A percentile compares a stretch with the other conserved stretches of the same genome.
These are phyloP conservation scores for Oryza meridionalis DNA, from an alignment of 176 grass and related monocot species.

Conservation along the genomic window DNA sequence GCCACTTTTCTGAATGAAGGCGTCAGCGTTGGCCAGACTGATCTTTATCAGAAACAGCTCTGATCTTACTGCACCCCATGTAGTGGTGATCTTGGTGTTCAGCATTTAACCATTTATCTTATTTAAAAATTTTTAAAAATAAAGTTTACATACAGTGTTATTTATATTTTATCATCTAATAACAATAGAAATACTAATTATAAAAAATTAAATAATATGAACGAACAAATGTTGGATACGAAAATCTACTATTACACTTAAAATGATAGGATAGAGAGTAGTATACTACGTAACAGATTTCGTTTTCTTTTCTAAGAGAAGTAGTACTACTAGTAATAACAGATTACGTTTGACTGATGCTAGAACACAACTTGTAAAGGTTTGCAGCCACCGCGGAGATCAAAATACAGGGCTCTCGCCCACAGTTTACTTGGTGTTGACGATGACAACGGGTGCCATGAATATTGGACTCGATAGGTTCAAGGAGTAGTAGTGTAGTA, in stretches of 20 bases:
- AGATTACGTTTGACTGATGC: background rate
- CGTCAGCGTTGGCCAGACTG: background rate
- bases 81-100: no score
- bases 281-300: background rate
- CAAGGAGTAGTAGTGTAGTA: background rate
- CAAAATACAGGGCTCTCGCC: constrained; percentile 4
- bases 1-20: background rate
- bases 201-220: no score
- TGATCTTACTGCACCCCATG: background rate
- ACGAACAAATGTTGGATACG: no score
- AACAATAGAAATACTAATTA: no score
- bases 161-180: no score
- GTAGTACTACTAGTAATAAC: background rate
- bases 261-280: no score
- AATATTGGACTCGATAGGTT: constrained; percentile 20
- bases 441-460: background rate
- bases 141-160: no score
- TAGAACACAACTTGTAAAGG: background rate
- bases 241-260: no score
- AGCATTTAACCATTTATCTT: no score
- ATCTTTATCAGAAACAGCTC: background rate
- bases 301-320: background rate
- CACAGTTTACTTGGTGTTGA: constrained; percentile 16
- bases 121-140: no score
- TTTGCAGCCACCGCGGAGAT: no score